phyloP scores from a whole-genome alignment of 1,284 basidiomycete genomes.

The Cyathus pygmaeus region DNA sequence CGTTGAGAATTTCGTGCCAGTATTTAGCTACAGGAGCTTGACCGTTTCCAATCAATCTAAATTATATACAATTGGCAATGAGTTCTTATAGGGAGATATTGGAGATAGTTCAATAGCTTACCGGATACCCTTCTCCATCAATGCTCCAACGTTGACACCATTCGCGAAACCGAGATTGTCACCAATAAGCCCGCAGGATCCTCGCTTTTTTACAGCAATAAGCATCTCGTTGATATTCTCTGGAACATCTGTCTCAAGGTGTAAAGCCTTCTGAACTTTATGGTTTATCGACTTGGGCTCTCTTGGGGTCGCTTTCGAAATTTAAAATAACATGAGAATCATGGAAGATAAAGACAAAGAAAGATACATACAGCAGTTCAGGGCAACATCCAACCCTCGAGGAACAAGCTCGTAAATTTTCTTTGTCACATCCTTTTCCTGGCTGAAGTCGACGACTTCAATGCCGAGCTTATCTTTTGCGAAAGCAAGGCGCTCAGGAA shows the following conservation, averaged over 20 bases:
- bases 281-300: conserved; percentile 73
- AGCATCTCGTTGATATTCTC: conserved; percentile 82
- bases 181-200: conserved; percentile 70
- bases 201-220: conserved; percentile 69
- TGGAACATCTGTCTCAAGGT: conserved; percentile 81
- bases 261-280: conserved; percentile 75
- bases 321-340: neutral
- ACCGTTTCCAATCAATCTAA: conserved; percentile 71
- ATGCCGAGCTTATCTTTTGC: conserved; percentile 66
- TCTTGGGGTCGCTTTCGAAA: conserved; percentile 67
- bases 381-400: conserved; percentile 70
- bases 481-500: conserved; percentile 69
- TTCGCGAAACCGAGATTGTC: conserved; percentile 74
- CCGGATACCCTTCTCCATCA: conserved; percentile 83
- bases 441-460: conserved; percentile 73
- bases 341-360: neutral
- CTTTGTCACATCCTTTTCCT: conserved; percentile 65
- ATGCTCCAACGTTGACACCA: conserved; percentile 76
- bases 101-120: conserved; percentile 10
- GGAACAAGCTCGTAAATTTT: conserved; percentile 71
- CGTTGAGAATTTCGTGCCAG: conserved; percentile 77
- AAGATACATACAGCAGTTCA: conserved; percentile 58
- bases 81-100: neutral
- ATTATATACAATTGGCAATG: no score
- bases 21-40: conserved; percentile 81